phyloP scores from a whole-genome alignment of 805 yeast species.

The Saitoella complicata region DNA sequence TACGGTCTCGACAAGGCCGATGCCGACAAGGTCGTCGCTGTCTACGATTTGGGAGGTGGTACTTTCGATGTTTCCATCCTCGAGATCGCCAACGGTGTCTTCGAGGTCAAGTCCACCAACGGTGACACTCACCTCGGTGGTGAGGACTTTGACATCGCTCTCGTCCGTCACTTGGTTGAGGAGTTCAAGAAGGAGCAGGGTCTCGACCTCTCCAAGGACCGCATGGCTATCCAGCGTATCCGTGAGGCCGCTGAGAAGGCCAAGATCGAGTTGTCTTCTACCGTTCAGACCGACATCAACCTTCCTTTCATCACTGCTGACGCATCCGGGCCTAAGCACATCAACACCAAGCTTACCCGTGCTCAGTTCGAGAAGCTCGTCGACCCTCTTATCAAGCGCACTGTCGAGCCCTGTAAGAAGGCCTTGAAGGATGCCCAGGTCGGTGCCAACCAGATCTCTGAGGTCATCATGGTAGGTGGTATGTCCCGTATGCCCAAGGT shows the following conservation, averaged over 20 bases:
- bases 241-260: conserved; percentile 84
- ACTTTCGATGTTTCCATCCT: conserved; percentile 92
- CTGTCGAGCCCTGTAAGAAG: conserved; percentile 62
- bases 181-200: conserved; percentile 63
- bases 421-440: conserved; percentile 70
- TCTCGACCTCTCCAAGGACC: conserved; percentile 45
- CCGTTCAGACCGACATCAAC: conserved; percentile 56
- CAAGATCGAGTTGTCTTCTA: conserved; percentile 68
- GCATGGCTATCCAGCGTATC: conserved; percentile 71
- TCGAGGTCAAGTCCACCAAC: conserved; percentile 93
- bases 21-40: conserved; percentile 67
- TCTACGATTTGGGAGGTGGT: conserved; percentile 97
- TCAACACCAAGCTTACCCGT: conserved; percentile 52
- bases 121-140: conserved; percentile 93
- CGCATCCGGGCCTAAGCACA: conserved; percentile 66
- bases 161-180: conserved; percentile 70
- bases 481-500: conserved; percentile 90
- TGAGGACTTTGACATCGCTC: conserved; percentile 76
- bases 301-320: conserved; percentile 79
- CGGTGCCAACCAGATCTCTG: conserved; percentile 49
- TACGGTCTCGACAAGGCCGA: conserved; percentile 74
- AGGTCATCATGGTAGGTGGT: conserved; percentile 77
- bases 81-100: conserved; percentile 95
- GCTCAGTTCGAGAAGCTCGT: conserved; percentile 51
- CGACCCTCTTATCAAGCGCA: conserved; percentile 53